Evolutionary conservation across 352 stramenopile genomes (phyloP).

Genomic region (Nothophytophthora sp.): DNA sequence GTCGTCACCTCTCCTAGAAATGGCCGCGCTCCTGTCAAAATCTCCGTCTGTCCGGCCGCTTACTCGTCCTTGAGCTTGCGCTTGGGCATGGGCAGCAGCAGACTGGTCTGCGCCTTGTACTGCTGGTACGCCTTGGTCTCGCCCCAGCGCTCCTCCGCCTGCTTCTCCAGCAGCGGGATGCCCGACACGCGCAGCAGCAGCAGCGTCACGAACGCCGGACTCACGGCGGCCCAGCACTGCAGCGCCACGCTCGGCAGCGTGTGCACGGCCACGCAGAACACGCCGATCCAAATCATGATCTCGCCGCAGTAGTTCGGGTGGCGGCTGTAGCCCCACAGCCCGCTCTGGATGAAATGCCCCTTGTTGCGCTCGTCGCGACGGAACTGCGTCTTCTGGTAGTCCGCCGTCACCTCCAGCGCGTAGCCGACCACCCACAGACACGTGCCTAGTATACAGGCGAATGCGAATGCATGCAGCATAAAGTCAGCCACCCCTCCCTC

Average conservation of each 20-base stretch:
- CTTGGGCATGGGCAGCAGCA: slow-evolving; percentile 44
- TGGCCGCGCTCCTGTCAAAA: no score
- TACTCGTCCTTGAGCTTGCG: no score
- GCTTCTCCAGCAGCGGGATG: slow-evolving; percentile 76
- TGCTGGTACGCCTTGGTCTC: slow-evolving; percentile 55
- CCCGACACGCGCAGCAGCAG: slow-evolving; percentile 67
- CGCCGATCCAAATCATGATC: slow-evolving; percentile 87
- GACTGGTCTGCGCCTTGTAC: slow-evolving; percentile 71
- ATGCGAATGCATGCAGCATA: no score
- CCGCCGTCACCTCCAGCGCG: slow-evolving; percentile 60
- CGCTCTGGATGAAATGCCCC: slow-evolving; percentile 70
- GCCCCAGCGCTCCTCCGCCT: slow-evolving; percentile 66
- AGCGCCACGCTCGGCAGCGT: slow-evolving; percentile 42
- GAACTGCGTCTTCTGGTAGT: slow-evolving; percentile 82
- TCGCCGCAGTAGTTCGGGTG: slow-evolving; percentile 95
- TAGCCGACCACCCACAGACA: slow-evolving; percentile 65
- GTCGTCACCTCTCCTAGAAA: no score
- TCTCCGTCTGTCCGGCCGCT: no score
- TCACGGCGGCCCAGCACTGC: slow-evolving; percentile 43
- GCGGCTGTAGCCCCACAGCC: slow-evolving; percentile 84
- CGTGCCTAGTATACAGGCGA: no score
- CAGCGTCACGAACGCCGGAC: slow-evolving; percentile 66
- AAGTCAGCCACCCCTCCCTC: no score
- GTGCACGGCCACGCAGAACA: slow-evolving; percentile 49
- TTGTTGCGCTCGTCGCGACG: slow-evolving; percentile 57